Conservation (phyloP, 1,284 basidiomycete genomes). For the Rhizopogon parksii region DNA sequence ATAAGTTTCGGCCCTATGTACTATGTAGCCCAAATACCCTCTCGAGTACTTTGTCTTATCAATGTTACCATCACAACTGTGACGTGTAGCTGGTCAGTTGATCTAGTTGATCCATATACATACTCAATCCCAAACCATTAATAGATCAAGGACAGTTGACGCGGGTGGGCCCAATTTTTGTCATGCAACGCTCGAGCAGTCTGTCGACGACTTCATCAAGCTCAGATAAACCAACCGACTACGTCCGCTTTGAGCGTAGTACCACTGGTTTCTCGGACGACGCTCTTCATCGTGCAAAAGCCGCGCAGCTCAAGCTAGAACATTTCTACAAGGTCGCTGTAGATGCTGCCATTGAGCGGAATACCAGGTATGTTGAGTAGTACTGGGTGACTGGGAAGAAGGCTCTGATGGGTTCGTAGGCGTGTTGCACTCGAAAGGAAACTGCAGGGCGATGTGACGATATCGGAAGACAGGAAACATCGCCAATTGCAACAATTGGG, state of each 20-base stretch:
- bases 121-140: neutral
- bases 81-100: neutral
- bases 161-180: neutral
- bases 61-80: constrained; percentile 1
- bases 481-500: constrained; percentile 78
- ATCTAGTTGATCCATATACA: neutral
- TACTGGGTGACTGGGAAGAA: neutral
- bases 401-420: constrained; percentile 34
- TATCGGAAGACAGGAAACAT: constrained; percentile 72
- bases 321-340: constrained; percentile 90
- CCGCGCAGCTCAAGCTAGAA: constrained; percentile 86
- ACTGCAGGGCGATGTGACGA: constrained; percentile 56
- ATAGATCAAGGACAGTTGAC: neutral
- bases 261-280: constrained; percentile 66
- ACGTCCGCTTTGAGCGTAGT: constrained; percentile 83
- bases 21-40: neutral
- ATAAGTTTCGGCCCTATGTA: neutral
- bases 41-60: neutral
- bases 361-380: constrained; percentile 54
- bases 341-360: constrained; percentile 85
- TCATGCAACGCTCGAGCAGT: constrained; percentile 8
- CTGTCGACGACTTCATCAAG: constrained; percentile 20
- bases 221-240: constrained; percentile 39
- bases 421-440: constrained; percentile 81
- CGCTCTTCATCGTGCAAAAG: constrained; percentile 74